Conservation (phyloP, 2,329 filamentous ascomycete species). For the Diaporthe australafricana region DNA sequence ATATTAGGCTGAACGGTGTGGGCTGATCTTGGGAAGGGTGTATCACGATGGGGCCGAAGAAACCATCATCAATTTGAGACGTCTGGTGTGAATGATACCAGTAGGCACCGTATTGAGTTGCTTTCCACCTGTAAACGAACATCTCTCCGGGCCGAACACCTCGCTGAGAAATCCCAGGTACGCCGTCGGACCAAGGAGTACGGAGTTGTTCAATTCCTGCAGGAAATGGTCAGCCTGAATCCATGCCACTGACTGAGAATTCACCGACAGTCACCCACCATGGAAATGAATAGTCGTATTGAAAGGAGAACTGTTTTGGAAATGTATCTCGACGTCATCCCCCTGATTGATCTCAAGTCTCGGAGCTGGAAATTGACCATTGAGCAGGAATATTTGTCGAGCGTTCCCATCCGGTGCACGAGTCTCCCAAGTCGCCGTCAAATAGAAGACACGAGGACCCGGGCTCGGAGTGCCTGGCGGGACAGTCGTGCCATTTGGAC, state of each 20-base stretch:
- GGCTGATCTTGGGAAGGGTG: constrained; percentile 44
- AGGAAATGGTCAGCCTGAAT: background rate
- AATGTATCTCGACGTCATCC: constrained; percentile 57
- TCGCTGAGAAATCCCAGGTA: constrained; percentile 66
- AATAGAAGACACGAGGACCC: background rate
- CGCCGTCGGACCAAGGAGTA: constrained; percentile 71
- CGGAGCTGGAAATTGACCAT: constrained; percentile 72
- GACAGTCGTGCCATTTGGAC: background rate
- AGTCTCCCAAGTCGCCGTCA: background rate
- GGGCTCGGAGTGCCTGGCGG: background rate
- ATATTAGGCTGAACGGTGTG: constrained; percentile 8
- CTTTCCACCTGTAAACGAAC: constrained; percentile 67
- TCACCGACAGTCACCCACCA: background rate
- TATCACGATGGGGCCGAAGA: constrained; percentile 68
- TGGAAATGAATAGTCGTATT: constrained; percentile 18
- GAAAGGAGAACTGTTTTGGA: constrained; percentile 58
- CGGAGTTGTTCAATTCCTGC: constrained; percentile 59
- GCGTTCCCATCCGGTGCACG: constrained; percentile 7
- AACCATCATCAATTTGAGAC: constrained; percentile 69
- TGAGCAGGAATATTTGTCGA: constrained; percentile 62
- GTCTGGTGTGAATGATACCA: constrained; percentile 71
- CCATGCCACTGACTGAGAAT: background rate
- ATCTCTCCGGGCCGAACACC: constrained; percentile 59
- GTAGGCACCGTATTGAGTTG: constrained; percentile 67
- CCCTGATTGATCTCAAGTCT: constrained; percentile 64